These are phyloP conservation scores for Mortierella claussenii DNA, from an alignment of 192 early-diverging fungal genomes.

Conservation along the genomic window DNA sequence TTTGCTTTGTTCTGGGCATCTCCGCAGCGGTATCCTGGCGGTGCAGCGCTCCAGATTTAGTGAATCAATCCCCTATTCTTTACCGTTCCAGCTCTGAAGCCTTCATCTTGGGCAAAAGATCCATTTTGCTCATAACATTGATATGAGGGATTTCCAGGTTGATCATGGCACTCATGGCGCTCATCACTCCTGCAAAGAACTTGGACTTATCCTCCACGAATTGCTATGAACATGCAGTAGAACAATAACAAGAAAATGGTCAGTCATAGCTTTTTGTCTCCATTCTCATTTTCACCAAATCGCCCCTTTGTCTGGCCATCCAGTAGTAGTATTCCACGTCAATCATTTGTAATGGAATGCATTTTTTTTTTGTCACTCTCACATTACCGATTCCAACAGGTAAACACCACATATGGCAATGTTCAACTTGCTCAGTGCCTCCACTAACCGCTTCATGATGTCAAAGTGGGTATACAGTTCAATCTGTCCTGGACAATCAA, in stretches of 20 bases:
- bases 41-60: background rate
- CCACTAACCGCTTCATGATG: conserved; percentile 88
- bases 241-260: background rate
- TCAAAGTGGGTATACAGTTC: conserved; percentile 99
- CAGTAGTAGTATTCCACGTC: too few relatives aligned
- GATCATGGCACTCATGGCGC: conserved; percentile 95
- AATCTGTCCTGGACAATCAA: conserved; percentile 98
- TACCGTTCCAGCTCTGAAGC: conserved; percentile 70
- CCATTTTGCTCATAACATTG: conserved; percentile 99
- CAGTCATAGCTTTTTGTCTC: too few relatives aligned
- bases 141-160: conserved; percentile 98
- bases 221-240: conserved; percentile 60
- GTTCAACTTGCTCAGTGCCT: conserved; percentile 72
- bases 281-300: too few relatives aligned
- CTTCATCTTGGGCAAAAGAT: conserved; percentile 78
- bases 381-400: conserved; percentile 80
- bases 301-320: too few relatives aligned
- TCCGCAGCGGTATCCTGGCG: too few relatives aligned
- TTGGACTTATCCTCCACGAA: conserved; percentile 97
- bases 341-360: too few relatives aligned
- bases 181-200: conserved; percentile 96
- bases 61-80: background rate
- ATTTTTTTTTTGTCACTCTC: background rate
- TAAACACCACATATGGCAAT: conserved; percentile 95
- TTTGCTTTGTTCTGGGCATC: too few relatives aligned